Evolutionary conservation across 2,329 filamentous ascomycete species (phyloP).

Genomic region (Fusarium guadeloupense): DNA sequence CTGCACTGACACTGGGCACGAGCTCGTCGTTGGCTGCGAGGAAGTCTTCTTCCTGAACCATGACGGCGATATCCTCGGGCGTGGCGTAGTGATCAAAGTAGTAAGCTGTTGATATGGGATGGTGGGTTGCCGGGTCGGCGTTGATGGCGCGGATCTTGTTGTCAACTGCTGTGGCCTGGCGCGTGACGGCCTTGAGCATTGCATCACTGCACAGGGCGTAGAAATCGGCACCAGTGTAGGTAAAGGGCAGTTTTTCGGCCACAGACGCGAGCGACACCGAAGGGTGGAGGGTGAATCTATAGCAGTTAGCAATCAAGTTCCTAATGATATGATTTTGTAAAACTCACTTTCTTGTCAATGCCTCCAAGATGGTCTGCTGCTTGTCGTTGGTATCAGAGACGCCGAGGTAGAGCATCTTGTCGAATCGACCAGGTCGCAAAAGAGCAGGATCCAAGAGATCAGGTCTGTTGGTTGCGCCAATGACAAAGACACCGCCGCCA

Average conservation of each 20-base stretch:
- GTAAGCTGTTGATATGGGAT: conserved; percentile 81
- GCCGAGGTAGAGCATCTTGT: conserved; percentile 98
- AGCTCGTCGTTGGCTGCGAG: conserved; percentile 81
- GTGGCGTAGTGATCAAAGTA: conserved; percentile 95
- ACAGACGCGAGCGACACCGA: conserved; percentile 79
- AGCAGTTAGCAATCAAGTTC: conserved; percentile 11
- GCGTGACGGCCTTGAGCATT: conserved; percentile 98
- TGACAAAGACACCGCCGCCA: conserved; percentile 92
- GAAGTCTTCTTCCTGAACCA: conserved; percentile 92
- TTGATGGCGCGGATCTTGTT: conserved; percentile 80
- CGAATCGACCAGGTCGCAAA: conserved; percentile 88
- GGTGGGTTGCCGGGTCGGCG: conserved; percentile 48
- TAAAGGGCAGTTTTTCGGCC: conserved; percentile 84
- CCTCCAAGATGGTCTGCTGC: conserved; percentile 92
- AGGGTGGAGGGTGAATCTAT: conserved; percentile 84
- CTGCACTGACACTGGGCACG: conserved; percentile 91
- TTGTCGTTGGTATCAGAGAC: conserved; percentile 97
- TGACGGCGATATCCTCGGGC: conserved; percentile 82
- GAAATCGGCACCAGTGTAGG: conserved; percentile 96
- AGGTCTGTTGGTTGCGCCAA: conserved; percentile 93
- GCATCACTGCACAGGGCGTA: conserved; percentile 97
- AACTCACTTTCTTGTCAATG: conserved; percentile 88
- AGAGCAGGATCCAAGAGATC: conserved; percentile 92
- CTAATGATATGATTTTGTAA: not conserved
- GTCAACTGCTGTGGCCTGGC: conserved; percentile 86